phyloP scores from a whole-genome alignment of 495 filamentous ascomycete species.

The Physcia stellaris region DNA sequence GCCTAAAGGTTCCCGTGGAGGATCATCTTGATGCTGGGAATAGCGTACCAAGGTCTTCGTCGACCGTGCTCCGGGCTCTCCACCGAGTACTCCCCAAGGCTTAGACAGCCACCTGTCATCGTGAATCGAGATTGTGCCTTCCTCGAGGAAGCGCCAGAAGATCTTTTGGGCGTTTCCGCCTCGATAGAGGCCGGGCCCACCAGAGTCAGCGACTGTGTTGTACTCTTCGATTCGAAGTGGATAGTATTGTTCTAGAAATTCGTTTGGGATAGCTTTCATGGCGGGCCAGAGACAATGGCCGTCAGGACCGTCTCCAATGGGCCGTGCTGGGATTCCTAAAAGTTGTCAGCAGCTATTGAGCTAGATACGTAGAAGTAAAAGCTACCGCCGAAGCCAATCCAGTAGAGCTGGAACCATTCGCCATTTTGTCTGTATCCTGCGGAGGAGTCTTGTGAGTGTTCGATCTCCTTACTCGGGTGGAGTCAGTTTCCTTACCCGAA shows the following conservation, averaged over 20 bases:
- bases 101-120: slow-evolving; percentile 40
- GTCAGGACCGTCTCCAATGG: slow-evolving; percentile 35
- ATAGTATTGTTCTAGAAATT: slow-evolving; percentile 36
- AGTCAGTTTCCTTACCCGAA: slow-evolving; percentile 11
- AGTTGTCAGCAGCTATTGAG: not conserved
- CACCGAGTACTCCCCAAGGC: slow-evolving; percentile 35
- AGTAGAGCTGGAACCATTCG: slow-evolving; percentile 38
- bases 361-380: not conserved
- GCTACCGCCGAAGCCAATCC: slow-evolving; percentile 36
- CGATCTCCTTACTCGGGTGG: not conserved
- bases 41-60: slow-evolving; percentile 29
- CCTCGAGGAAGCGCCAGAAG: slow-evolving; percentile 30
- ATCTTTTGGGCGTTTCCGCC: slow-evolving; percentile 37
- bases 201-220: slow-evolving; percentile 34
- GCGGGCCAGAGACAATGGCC: slow-evolving; percentile 39
- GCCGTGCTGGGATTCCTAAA: slow-evolving; percentile 25
- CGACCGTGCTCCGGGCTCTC: slow-evolving; percentile 30
- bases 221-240: slow-evolving; percentile 35
- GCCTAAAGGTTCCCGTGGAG: slow-evolving; percentile 20
- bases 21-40: slow-evolving; percentile 20
- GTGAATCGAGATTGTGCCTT: slow-evolving; percentile 34
- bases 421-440: slow-evolving; percentile 31
- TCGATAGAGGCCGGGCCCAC: slow-evolving; percentile 32
- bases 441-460: not conserved
- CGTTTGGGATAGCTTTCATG: slow-evolving; percentile 37